phyloP scores from a whole-genome alignment of 192 early-diverging fungal species.

The Umbelopsis vinacea region DNA sequence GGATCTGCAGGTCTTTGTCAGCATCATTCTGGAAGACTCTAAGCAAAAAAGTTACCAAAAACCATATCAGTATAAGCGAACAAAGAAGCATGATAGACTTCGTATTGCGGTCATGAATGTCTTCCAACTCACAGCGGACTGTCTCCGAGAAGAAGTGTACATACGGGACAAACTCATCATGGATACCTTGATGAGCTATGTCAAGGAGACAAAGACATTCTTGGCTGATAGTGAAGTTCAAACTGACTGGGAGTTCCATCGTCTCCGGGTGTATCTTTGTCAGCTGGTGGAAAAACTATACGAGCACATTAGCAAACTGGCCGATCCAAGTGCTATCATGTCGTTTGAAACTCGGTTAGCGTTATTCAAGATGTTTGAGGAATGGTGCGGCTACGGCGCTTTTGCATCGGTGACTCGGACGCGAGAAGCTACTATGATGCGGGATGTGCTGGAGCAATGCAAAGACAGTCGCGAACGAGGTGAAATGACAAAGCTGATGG shows the following conservation, averaged over 20 bases:
- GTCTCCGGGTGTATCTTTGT: conserved; percentile 88
- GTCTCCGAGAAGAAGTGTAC: conserved; percentile 59
- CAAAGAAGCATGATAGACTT: conserved; percentile 68
- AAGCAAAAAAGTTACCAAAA: conserved; percentile 56
- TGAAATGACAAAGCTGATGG: conserved; percentile 64
- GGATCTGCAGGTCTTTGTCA: conserved; percentile 65
- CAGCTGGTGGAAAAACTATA: conserved; percentile 87
- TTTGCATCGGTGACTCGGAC: conserved; percentile 59
- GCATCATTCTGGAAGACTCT: conserved; percentile 65
- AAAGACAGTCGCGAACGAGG: conserved; percentile 70
- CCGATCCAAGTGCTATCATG: conserved; percentile 56
- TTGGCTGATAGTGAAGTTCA: conserved; percentile 77
- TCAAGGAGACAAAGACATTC: conserved; percentile 78
- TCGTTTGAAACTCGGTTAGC: conserved; percentile 77
- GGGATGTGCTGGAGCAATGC: conserved; percentile 65
- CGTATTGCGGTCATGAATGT: conserved; percentile 77
- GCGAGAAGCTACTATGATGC: conserved; percentile 71
- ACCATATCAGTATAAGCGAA: conserved; percentile 58
- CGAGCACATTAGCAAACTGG: conserved; percentile 62
- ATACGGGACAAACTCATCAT: conserved; percentile 66
- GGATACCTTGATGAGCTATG: conserved; percentile 69
- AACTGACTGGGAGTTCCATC: conserved; percentile 86
- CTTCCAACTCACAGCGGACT: conserved; percentile 68
- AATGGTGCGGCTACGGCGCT: conserved; percentile 90
- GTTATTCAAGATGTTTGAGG: conserved; percentile 86